A percentile compares a stretch with the other conserved stretches of the same genome.
Evolutionary conservation across 805 yeast genomes (phyloP).

Genomic region (Candida ortonii): DNA sequence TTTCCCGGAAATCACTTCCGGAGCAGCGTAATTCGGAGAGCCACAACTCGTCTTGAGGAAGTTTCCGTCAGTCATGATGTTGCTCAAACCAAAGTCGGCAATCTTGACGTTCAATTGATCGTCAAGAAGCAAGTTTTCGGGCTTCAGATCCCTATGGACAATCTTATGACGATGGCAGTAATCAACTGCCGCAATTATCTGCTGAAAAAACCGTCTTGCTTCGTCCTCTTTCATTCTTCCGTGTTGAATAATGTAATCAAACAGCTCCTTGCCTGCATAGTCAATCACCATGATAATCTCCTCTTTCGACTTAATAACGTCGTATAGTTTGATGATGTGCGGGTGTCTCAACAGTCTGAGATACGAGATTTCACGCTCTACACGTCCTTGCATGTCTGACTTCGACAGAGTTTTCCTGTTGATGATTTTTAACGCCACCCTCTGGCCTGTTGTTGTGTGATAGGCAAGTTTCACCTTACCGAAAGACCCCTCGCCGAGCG

Average conservation of each 20-base stretch:
- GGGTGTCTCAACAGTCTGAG: slow-evolving; percentile 87
- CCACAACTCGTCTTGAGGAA: slow-evolving; percentile 94
- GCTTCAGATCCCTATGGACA: slow-evolving; percentile 95
- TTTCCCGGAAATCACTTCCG: slow-evolving; percentile 93
- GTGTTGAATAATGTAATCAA: slow-evolving; percentile 91
- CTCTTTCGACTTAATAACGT: slow-evolving; percentile 91
- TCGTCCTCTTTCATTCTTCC: slow-evolving; percentile 91
- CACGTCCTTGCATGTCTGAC: slow-evolving; percentile 94
- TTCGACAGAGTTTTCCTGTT: slow-evolving; percentile 89
- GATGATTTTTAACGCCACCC: slow-evolving; percentile 90
- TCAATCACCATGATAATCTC: slow-evolving; percentile 97
- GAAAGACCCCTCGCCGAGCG: slow-evolving; percentile 94
- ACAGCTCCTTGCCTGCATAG: slow-evolving; percentile 93
- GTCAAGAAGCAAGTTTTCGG: slow-evolving; percentile 86
- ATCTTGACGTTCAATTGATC: slow-evolving; percentile 90
- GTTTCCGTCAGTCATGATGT: slow-evolving; percentile 97
- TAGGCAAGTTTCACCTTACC: slow-evolving; percentile 93
- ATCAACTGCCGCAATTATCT: slow-evolving; percentile 93
- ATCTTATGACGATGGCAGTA: slow-evolving; percentile 95
- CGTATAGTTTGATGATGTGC: slow-evolving; percentile 91
- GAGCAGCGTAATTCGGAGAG: slow-evolving; percentile 96
- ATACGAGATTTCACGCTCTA: slow-evolving; percentile 91
- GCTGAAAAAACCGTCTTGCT: slow-evolving; percentile 92
- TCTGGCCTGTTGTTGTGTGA: slow-evolving; percentile 86
- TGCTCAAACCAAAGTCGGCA: slow-evolving; percentile 93